These are phyloP conservation scores for Mycena rosella DNA, from an alignment of 768 basidiomycete genomes.

Conservation along the genomic window DNA sequence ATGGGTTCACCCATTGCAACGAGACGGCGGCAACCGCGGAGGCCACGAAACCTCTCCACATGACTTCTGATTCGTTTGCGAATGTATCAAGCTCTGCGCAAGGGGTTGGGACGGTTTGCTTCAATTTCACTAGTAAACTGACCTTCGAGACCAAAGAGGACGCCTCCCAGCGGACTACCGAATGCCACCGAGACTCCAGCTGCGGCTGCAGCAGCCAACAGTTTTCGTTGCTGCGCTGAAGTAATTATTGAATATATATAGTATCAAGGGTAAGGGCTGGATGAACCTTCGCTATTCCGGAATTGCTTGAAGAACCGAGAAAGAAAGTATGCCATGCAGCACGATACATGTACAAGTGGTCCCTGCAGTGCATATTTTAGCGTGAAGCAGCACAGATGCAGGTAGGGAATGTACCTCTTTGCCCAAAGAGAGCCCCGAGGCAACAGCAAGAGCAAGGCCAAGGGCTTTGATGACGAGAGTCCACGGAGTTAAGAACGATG, in stretches of 20 bases:
- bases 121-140: slow-evolving; percentile 5
- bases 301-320: slow-evolving; percentile 78
- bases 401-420: slow-evolving; percentile 72
- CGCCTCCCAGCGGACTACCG: slow-evolving; percentile 88
- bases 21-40: slow-evolving; percentile 90
- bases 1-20: slow-evolving; percentile 87
- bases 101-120: not conserved
- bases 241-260: not conserved
- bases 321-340: slow-evolving; percentile 82
- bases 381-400: slow-evolving; percentile 26
- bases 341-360: slow-evolving; percentile 87
- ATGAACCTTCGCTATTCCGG: slow-evolving; percentile 79
- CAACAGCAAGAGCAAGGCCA: slow-evolving; percentile 86
- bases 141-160: slow-evolving; percentile 87
- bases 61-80: slow-evolving; percentile 79
- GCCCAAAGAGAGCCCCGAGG: slow-evolving; percentile 86
- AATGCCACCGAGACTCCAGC: slow-evolving; percentile 92
- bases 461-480: slow-evolving; percentile 88
- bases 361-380: slow-evolving; percentile 58
- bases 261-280: not conserved
- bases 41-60: slow-evolving; percentile 92
- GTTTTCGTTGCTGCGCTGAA: slow-evolving; percentile 81
- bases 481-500: slow-evolving; percentile 88
- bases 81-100: slow-evolving; percentile 74
- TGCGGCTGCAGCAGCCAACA: slow-evolving; percentile 86